Conservation (phyloP, 345 rosid genomes). For the Cardamine resedifolia region DNA sequence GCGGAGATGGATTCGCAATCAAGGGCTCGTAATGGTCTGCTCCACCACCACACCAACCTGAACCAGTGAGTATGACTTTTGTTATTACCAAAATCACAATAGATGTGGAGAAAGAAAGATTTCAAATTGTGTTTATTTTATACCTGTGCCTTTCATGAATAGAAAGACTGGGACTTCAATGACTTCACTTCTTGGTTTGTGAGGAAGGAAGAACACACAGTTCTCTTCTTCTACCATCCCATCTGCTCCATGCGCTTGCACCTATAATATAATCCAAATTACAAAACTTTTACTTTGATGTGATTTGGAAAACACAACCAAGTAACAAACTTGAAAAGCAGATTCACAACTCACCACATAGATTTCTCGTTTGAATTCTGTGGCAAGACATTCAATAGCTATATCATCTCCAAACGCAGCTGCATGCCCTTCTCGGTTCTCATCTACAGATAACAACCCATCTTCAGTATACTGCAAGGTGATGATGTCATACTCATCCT, state of each 20-base stretch:
- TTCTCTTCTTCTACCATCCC: conserved; percentile 94
- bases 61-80: background rate
- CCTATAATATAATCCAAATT: conserved; percentile 42
- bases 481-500: conserved; percentile 88
- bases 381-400: conserved; percentile 94
- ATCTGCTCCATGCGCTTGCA: conserved; percentile 98
- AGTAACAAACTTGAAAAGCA: background rate
- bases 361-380: conserved; percentile 91
- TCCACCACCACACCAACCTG: conserved; percentile 99
- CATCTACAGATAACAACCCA: conserved; percentile 86
- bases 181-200: conserved; percentile 83
- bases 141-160: conserved; percentile 99
- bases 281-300: conserved; percentile 8
- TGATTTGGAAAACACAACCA: background rate
- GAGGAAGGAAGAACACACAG: conserved; percentile 96
- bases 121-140: background rate
- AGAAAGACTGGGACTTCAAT: conserved; percentile 80
- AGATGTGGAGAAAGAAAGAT: background rate
- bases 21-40: conserved; percentile 98
- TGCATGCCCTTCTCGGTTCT: conserved; percentile 78
- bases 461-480: conserved; percentile 93
- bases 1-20: conserved; percentile 67
- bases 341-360: conserved; percentile 58
- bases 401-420: conserved; percentile 99
- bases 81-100: background rate